Evolutionary conservation across 2,329 filamentous ascomycete species (phyloP), one percentile per base, ranked within the genome.

Genomic region (Thelonectria rubi): DNA sequence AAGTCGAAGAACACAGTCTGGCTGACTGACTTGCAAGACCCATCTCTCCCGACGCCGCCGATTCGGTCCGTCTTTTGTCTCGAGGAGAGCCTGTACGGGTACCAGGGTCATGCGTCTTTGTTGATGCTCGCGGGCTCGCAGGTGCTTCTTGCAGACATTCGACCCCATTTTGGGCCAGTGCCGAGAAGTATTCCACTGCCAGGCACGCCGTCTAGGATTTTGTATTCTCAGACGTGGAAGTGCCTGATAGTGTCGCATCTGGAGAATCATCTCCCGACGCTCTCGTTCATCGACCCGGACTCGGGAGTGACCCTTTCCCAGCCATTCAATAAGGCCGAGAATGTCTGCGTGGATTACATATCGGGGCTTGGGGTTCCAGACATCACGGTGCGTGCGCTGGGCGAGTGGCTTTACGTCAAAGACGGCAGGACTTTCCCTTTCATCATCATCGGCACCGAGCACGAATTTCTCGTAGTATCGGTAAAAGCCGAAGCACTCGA

Each of bases 351-450:
- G 0, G 76, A 82, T 1, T 85, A 83, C 58, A 83, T 89, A 30
- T 81, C 80, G 15, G 83, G 84, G 3, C 77, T 93, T 15, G 85
- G 85, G 1, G 81, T 84, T 46, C 65, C 75, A 1, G 84, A 84
- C 1, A 88, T 91, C 64, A 81, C 81, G 40, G 84, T 93, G 1
- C 80, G 86, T 45, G 81, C 85, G 1, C 74, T 93, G 8, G 74
- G 83, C 1, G 87, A 91, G 63, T 93, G 91, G 91, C 73, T 80
- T 5, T 87, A 85, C 63, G 76, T 79, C 32, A 84, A 85, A 57
- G 81, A 85, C 39, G 80, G 79, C n/a, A 85, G 83, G 57, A 81
- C 76, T 0, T 90, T 89, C 74, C 81, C 84, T 2, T 90, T 88
- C 70, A 79, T 92, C 32, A 80, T 92, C 14, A 82, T 91, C 11